Percentiles rank a stretch among this genome's conserved stretches.
Evolutionary conservation across 306 rosid species (phyloP).

Genomic region (Rosa chinensis): DNA sequence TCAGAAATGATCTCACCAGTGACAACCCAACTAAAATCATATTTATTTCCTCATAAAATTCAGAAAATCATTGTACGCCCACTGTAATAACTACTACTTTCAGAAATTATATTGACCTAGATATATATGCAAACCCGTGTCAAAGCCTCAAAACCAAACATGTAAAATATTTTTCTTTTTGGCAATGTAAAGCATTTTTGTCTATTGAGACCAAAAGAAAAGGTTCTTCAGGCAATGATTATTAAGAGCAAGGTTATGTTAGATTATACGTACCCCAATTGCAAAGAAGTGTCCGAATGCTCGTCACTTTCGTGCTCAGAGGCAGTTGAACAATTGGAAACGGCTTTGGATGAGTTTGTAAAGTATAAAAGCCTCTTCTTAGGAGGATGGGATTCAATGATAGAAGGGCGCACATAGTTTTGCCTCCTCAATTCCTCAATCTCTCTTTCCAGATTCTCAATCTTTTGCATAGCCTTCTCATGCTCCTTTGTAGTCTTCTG

Average conservation of each 20-base stretch:
- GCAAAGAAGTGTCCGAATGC: slow-evolving; percentile 59
- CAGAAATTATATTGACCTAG: not conserved
- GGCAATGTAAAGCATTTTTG: too few relatives aligned
- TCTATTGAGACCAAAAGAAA: not conserved
- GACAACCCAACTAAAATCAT: not conserved
- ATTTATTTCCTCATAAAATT: not conserved
- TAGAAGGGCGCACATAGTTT: slow-evolving; percentile 25
- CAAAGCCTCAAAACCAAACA: not conserved
- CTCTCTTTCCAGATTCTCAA: slow-evolving; percentile 58
- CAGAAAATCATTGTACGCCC: not conserved
- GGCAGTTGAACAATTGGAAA: slow-evolving; percentile 25
- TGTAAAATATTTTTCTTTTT: not conserved
- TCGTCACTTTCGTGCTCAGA: slow-evolving; percentile 50
- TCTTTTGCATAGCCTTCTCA: slow-evolving; percentile 43
- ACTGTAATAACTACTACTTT: not conserved
- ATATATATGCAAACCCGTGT: not conserved
- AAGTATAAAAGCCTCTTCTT: slow-evolving; percentile 31
- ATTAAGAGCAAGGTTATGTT: not conserved
- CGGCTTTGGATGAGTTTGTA: slow-evolving; percentile 27
- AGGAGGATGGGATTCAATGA: slow-evolving; percentile 34
- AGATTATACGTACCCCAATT: slow-evolving; percentile 45
- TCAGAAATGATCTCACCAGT: too few relatives aligned
- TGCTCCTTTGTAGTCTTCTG: not conserved
- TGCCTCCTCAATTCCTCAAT: slow-evolving; percentile 37
- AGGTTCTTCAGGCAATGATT: not conserved